These are phyloP conservation scores for Annulohypoxylon truncatum DNA, from an alignment of 2,329 filamentous ascomycete genomes.

Conservation along the genomic window DNA sequence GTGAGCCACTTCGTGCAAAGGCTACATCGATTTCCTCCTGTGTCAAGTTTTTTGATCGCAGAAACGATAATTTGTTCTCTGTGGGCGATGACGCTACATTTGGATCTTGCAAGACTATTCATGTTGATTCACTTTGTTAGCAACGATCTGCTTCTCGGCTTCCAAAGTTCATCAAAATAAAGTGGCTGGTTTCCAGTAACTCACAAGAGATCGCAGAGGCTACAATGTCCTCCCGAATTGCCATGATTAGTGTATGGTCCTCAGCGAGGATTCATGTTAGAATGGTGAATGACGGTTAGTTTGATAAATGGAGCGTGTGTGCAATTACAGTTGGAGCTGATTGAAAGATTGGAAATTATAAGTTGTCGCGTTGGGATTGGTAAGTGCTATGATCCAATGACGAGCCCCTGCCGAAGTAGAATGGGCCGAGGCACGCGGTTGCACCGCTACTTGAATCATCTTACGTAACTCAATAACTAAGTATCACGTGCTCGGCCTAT, in stretches of 20 bases:
- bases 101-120: conserved; percentile 88
- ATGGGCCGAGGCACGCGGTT: conserved; percentile 45
- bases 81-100: conserved; percentile 89
- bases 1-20: conserved; percentile 74
- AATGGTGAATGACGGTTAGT: conserved; percentile 5
- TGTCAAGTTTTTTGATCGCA: conserved; percentile 96
- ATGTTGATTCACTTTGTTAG: conserved; percentile 23
- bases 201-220: conserved; percentile 50
- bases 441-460: conserved; percentile 4
- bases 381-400: conserved; percentile 35
- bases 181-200: conserved; percentile 32
- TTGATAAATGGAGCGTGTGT: conserved; percentile 2
- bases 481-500: conserved; percentile 2
- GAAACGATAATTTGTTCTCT: conserved; percentile 91
- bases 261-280: conserved; percentile 31
- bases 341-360: conserved; percentile 12
- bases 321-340: background rate
- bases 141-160: conserved; percentile 29
- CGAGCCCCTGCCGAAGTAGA: conserved; percentile 36
- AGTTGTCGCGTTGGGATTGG: conserved; percentile 34
- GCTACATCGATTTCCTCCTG: conserved; percentile 93
- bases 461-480: conserved; percentile 2
- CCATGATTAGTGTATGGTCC: conserved; percentile 61
- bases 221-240: conserved; percentile 85
- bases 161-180: background rate